Percentiles rank a stretch among this genome's conserved stretches.
These are phyloP conservation scores for Galerina sulciceps DNA, from an alignment of 768 basidiomycete species.

Conservation along the genomic window DNA sequence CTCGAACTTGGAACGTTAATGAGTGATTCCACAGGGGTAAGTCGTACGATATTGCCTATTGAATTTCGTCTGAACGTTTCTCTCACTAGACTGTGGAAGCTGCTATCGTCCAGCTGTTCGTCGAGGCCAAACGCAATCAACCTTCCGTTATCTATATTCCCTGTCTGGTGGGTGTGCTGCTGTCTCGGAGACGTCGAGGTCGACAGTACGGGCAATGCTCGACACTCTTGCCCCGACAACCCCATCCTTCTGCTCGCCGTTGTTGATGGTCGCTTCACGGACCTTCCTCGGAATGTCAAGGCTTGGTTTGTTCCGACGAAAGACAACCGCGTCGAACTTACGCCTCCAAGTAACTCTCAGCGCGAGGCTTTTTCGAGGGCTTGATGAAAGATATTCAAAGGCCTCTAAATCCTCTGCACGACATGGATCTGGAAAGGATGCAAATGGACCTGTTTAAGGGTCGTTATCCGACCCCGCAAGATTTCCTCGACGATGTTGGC, in stretches of 20 bases:
- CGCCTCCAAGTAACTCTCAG: constrained; percentile 53
- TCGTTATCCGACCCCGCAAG: constrained; percentile 84
- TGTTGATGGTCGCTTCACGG: constrained; percentile 73
- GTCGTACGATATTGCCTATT: constrained; percentile 27
- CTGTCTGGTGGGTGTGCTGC: constrained; percentile 89
- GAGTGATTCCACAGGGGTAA: constrained; percentile 86
- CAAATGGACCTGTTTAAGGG: constrained; percentile 83
- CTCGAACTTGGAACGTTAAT: constrained; percentile 89
- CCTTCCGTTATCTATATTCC: constrained; percentile 97
- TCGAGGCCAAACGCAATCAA: constrained; percentile 96
- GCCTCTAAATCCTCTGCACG: constrained; percentile 79
- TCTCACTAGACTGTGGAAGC: constrained; percentile 79
- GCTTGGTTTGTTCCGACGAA: constrained; percentile 87
- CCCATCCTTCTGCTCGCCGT: constrained; percentile 92
- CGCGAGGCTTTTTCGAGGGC: constrained; percentile 76
- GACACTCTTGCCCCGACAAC: constrained; percentile 88
- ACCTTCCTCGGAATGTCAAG: constrained; percentile 81
- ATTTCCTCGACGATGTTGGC: constrained; percentile 83
- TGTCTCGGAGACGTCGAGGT: constrained; percentile 81
- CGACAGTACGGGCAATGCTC: constrained; percentile 88
- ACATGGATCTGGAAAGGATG: constrained; percentile 94
- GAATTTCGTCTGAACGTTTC: neutral
- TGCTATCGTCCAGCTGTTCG: constrained; percentile 90
- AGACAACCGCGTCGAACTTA: constrained; percentile 75
- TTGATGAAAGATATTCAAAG: constrained; percentile 71